Evolutionary conservation across 306 rosid genomes (phyloP).

Genomic region (Castanopsis chinensis): DNA sequence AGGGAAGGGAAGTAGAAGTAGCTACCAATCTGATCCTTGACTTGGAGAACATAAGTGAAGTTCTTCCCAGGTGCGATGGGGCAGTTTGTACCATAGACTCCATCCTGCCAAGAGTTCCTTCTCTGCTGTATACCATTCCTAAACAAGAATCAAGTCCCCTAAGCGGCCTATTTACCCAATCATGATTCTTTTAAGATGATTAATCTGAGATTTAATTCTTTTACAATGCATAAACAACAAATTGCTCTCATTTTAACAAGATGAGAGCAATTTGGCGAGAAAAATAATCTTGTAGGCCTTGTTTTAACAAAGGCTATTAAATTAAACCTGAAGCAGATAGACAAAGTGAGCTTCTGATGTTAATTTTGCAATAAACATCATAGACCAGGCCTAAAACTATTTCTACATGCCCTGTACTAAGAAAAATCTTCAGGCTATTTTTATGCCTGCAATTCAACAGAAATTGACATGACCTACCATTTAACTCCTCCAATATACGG

Average conservation of each 20-base stretch:
- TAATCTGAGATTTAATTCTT: not conserved
- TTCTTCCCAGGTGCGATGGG: conserved; percentile 83
- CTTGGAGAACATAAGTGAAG: conserved; percentile 81
- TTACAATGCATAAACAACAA: not conserved
- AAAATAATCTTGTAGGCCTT: not conserved
- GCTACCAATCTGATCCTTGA: conserved; percentile 91
- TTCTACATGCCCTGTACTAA: not conserved
- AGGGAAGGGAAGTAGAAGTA: conserved; percentile 86
- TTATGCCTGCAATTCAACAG: not conserved
- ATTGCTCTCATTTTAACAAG: not conserved
- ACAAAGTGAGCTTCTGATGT: not conserved
- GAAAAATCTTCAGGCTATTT: not conserved
- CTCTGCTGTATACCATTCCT: conserved; percentile 89
- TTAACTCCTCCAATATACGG: not conserved
- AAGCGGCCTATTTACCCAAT: too few species aligned
- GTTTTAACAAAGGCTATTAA: not conserved
- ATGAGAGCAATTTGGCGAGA: not conserved
- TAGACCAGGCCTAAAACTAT: not conserved
- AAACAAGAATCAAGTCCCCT: conserved; percentile 6
- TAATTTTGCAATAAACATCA: not conserved
- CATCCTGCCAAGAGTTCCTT: conserved; percentile 93
- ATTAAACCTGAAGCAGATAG: not conserved
- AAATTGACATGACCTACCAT: not conserved
- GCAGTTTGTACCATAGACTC: conserved; percentile 85
- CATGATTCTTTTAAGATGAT: not conserved